Evolutionary conservation across 192 early-diverging fungal species (phyloP).

Genomic region (Spizellomyces sp.): DNA sequence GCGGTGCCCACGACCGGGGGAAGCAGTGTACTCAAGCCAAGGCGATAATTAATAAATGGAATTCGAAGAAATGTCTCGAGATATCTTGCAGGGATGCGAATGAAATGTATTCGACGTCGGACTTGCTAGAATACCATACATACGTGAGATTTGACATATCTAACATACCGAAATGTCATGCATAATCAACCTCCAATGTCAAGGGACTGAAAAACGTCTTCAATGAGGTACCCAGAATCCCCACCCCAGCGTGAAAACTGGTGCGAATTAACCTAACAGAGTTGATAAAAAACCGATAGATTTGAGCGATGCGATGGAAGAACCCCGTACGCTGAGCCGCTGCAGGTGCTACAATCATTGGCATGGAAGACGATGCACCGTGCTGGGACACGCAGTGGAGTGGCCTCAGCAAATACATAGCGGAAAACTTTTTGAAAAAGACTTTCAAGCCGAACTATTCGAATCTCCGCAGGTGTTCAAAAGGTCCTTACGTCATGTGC

Average conservation of each 20-base stretch:
- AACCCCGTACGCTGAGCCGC: not conserved
- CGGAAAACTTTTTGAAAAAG: too few relatives aligned
- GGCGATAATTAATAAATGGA: slow-evolving; percentile 18
- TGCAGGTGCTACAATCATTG: too few relatives aligned
- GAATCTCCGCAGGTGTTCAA: too few relatives aligned
- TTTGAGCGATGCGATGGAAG: not conserved
- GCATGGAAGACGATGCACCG: too few relatives aligned
- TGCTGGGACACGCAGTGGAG: too few relatives aligned
- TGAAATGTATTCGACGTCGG: slow-evolving; percentile 17
- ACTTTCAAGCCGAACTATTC: too few relatives aligned
- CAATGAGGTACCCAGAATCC: not conserved
- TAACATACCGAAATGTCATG: not conserved
- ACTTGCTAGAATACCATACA: slow-evolving; percentile 18
- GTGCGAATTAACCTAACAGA: not conserved
- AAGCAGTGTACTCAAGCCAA: slow-evolving; percentile 26
- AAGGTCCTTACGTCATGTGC: too few relatives aligned
- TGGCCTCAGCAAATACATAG: too few relatives aligned
- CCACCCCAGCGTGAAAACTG: not conserved
- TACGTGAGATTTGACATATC: not conserved
- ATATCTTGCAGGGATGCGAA: slow-evolving; percentile 14
- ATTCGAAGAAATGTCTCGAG: slow-evolving; percentile 24
- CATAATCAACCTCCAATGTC: not conserved
- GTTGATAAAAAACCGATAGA: slow-evolving; percentile 5
- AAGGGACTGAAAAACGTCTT: not conserved
- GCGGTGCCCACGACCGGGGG: slow-evolving; percentile 23